Conservation (phyloP, 352 stramenopile species). For the Phytophthora kernoviae region DNA sequence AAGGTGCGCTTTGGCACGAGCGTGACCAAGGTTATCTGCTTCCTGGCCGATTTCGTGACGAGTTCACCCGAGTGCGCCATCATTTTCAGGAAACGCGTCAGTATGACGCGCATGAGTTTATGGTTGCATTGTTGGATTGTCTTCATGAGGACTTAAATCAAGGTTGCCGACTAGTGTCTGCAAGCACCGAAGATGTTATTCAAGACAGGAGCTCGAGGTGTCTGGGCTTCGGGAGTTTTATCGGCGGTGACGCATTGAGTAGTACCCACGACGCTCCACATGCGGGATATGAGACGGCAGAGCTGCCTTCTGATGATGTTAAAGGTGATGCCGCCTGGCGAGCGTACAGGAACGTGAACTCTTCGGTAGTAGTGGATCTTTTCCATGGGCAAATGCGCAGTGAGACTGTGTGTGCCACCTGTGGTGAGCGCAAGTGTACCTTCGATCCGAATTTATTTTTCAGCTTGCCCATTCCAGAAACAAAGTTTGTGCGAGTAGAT, state of each 20-base stretch:
- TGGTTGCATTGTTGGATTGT: constrained; percentile 97
- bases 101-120: constrained; percentile 96
- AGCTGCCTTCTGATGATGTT: constrained; percentile 59
- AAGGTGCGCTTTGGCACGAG: constrained; percentile 65
- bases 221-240: constrained; percentile 30
- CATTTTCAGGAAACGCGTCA: constrained; percentile 88
- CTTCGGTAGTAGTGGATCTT: constrained; percentile 96
- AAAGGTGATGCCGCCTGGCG: constrained; percentile 93
- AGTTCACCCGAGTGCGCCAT: constrained; percentile 63
- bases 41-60: constrained; percentile 64
- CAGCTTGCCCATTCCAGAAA: constrained; percentile 93
- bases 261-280: constrained; percentile 39
- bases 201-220: constrained; percentile 37
- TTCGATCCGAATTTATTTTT: constrained; percentile 98
- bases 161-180: constrained; percentile 35
- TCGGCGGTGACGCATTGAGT: constrained; percentile 37
- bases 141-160: constrained; percentile 99
- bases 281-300: constrained; percentile 5
- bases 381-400: constrained; percentile 96
- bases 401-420: constrained; percentile 94
- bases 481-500: constrained; percentile 70
- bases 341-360: constrained; percentile 91
- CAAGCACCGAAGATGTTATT: constrained; percentile 22
- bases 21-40: constrained; percentile 52
- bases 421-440: constrained; percentile 93